phyloP scores from a whole-genome alignment of 768 basidiomycete species.

The Trametes cingulata region DNA sequence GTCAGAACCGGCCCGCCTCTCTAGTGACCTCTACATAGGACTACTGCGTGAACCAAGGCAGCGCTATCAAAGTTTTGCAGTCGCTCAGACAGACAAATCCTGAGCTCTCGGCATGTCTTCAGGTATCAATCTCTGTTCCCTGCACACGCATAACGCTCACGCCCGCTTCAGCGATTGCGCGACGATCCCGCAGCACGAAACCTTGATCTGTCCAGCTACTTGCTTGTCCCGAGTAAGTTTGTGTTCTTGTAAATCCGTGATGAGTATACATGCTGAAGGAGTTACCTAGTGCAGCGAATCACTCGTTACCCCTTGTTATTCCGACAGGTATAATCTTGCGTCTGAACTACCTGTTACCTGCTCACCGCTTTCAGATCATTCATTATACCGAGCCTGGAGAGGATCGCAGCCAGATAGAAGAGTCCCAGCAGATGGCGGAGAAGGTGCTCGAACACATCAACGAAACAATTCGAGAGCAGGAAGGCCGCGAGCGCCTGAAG shows the following conservation, averaged over 20 bases:
- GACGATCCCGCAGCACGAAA: conserved; percentile 78
- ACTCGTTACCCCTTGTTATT: conserved; percentile 93
- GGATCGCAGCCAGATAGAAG: conserved; percentile 57
- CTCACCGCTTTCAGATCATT: conserved; percentile 52
- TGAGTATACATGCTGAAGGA: no score
- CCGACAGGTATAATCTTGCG: conserved; percentile 53
- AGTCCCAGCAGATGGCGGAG: conserved; percentile 66
- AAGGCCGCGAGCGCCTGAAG: conserved; percentile 74
- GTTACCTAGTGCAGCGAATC: conserved; percentile 81
- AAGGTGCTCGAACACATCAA: conserved; percentile 79
- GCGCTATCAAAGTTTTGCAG: conserved; percentile 74
- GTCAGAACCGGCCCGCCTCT: background rate
- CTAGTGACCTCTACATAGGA: conserved; percentile 43
- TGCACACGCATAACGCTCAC: background rate
- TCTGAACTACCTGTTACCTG: no score
- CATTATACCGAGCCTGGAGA: conserved; percentile 72
- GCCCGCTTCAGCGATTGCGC: conserved; percentile 57
- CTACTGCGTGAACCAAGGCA: conserved; percentile 89
- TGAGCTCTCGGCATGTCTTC: conserved; percentile 63
- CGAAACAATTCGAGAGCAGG: conserved; percentile 83
- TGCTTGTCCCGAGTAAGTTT: conserved; percentile 83
- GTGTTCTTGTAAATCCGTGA: no score
- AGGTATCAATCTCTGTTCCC: conserved; percentile 43
- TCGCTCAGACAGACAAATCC: conserved; percentile 68
- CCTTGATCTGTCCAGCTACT: conserved; percentile 86